Base-by-base conservation (phyloP, 2,329 filamentous ascomycete species). In the Macrophomina pseudophaseolina region DNA sequence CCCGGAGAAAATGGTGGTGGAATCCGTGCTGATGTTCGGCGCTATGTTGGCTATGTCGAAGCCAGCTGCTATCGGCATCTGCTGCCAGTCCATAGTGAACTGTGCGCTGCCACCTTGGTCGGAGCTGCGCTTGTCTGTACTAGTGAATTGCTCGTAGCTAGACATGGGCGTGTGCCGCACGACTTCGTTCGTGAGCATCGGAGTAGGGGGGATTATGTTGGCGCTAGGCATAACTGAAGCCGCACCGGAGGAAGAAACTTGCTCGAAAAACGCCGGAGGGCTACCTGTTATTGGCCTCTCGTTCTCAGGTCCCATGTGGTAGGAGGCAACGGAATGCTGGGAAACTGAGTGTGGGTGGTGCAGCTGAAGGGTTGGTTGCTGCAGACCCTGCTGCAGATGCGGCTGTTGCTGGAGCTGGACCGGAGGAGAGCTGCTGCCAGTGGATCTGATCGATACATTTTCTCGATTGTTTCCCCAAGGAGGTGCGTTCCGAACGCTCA, bases 21-120 rank as follows among this genome's bases (percentile, higher is more conserved):
- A 76, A 68, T 83, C 80, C 72, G 83, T 82, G 33, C 75, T 75
- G 76, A 83, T 79, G 8, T 79, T 78, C 66, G 80, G 75, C 56
- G 81, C 76, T 70, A 83, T 75, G 52, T 82, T 77, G 12, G 77
- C 70, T 73, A 82, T 78, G 59, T 84, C 82, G 66, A 80, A 83
- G 0, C 78, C 79, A 11, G 79, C 72, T 7, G 78, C 76, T 74
- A 84, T 80, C 23, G 79, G 74, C 74, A 83, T 80, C 62, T 81
- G 77, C 52, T 75, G 76, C 82, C 82, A 84, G 69, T 84, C 82
- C 71, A 84, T 78, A 74, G 83, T 78, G 72, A 83, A 84, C 18
- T 75, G 77, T 4, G 82, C 82, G 71, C 80, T 83, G 9, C 78
- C 74, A 16, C 74, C 76, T 14, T 74, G 74, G 7, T 83, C 81